Evolutionary conservation across 257 asterid species (phyloP), one percentile per base, ranked within the genome.

Genomic region (Parsonsia alboflavescens): DNA sequence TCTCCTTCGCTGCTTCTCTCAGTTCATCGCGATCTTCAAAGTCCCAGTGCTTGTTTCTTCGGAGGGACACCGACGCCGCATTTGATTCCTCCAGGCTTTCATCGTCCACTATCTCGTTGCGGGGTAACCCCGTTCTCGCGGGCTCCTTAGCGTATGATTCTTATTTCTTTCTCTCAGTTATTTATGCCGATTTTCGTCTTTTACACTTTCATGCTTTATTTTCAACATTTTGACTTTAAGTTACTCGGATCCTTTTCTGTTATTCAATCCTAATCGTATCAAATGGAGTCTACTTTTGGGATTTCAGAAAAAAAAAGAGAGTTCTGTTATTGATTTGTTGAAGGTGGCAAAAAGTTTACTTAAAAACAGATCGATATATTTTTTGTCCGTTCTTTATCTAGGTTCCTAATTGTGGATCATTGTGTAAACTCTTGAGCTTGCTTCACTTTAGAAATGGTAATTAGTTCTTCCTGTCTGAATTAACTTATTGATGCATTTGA

Each of bases 91-190:
- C 64, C 48, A 74, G 59, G 30, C 13, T 83, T 72, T 76, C 89
- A 4, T 77, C 90, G 36, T 83, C 97, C 0, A 81, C 61, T 79
- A 66, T 88, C 71, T 78, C 82, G 21, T 11, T 83, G 24, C 81
- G 74, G 78, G 52, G 75, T 73, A 68, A 63, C 57, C 75, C 33
- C 67, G 78, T 83, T 58, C 71, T 65, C 73, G 72, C 71, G 69
- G 79, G 75, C 65, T 80, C 91, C 58, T 86, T 88, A 75, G 70
- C 83, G 98, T 91, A 88, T 75, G 91, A 6, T 15, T 52, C 5
- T 8, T 6, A 8, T 21, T 21, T 61, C 28, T 36, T 24, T n/a
- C 21, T 61, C 26, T 46, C 9, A 10, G 5, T 52, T 70, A 5
- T 28, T n/a, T 42, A 8, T 46, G 50, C 13, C 22, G 12, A 10